Base-by-base conservation (phyloP, 148 eudicot species). In the Rheum nobile region DNA sequence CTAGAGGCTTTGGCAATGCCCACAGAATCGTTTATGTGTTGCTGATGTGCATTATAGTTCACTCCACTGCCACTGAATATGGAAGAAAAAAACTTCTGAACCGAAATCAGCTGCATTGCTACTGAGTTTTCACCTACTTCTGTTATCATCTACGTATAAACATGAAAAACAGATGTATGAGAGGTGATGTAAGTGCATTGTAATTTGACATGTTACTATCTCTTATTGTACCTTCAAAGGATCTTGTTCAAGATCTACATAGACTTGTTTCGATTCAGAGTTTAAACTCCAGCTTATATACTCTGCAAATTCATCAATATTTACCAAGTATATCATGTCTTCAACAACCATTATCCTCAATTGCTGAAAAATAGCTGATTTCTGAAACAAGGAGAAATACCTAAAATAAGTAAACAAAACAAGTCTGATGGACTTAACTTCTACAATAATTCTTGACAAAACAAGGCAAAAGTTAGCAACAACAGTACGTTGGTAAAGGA, bases 311-410 rank as follows among this genome's bases (percentile, higher is more conserved):
- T 82, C 90, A 73, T 28, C 57, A 43, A 81, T 80, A 79, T 90
- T 85, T 76, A 90, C 83, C 80, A 95, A 44, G 77, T 95, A 95
- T 75, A 95, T 83, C 97, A 95, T 95, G 76, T 95, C 98, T 69
- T 95, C 97, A 75, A 91, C 85, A 77, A 91, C 83, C 98, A 95
- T 90, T 78, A 95, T 86, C 42, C 85, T 77, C 78, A 95, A 71
- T 75, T 77, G 80, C 88, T 85, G 69, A 81, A 89, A 95, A 54
- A 79, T 73, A 34, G 85, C 69, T 24, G 86, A 86, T 71, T 87
- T 96, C 98, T 95, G 87, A 77, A 79, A 46, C 52, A 76, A 67
- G 37, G 48, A 38, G 46, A 2, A 37, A 37, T 37, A 37, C 39
- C 39, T 37, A 37, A 37, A 6, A 2, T 37, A 37, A 37, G 39